phyloP scores from a whole-genome alignment of 2,329 filamentous ascomycete genomes.

The Aurifilum marmelostoma region DNA sequence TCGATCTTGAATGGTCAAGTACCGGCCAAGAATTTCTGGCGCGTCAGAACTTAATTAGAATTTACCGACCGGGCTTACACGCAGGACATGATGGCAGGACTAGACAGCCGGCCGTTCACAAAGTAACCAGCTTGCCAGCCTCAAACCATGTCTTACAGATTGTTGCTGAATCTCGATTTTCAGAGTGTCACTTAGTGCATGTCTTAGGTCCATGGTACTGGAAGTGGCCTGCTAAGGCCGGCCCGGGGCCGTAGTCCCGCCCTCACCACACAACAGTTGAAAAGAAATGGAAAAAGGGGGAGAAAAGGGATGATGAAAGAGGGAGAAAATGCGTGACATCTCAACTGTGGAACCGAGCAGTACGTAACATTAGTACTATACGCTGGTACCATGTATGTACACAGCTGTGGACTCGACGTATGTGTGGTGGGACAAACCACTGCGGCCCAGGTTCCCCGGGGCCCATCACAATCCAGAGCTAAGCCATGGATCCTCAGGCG shows the following conservation, averaged over 20 bases:
- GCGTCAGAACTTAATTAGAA: constrained; percentile 4
- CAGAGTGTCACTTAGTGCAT: not conserved
- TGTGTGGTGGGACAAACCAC: not conserved
- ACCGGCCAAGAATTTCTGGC: not conserved
- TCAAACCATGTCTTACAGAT: not conserved
- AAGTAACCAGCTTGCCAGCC: not conserved
- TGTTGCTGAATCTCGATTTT: not conserved
- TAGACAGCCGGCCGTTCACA: not conserved
- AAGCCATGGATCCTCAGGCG: not conserved
- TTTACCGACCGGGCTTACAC: not conserved
- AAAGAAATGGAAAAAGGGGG: no score
- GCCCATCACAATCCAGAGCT: not conserved
- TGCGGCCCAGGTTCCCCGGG: not conserved
- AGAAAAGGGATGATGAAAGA: no score
- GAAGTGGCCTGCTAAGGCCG: not conserved
- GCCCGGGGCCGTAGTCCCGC: no score
- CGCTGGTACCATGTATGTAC: not conserved
- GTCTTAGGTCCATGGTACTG: not conserved
- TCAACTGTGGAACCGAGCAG: no score
- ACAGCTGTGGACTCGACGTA: not conserved
- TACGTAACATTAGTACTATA: no score
- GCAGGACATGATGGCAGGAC: not conserved
- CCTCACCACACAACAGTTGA: no score
- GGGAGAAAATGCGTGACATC: no score
- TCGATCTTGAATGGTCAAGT: not conserved